phyloP scores from a whole-genome alignment of 176 grass and related monocot genomes.

The Lolium perenne region DNA sequence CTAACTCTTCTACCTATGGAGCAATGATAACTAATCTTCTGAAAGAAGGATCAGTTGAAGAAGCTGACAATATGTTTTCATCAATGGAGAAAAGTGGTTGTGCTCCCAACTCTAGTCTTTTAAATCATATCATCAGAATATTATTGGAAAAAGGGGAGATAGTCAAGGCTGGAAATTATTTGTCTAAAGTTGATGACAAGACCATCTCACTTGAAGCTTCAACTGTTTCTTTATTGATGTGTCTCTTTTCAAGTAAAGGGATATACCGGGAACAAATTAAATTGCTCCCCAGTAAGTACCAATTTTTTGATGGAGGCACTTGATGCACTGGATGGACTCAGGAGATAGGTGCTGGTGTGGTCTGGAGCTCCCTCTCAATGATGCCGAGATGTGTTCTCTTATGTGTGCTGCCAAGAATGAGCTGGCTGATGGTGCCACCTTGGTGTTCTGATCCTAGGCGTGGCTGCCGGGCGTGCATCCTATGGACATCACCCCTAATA shows the following conservation, averaged over 20 bases:
- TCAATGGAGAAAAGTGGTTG: no score
- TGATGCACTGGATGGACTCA: background rate
- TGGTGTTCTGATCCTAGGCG: background rate
- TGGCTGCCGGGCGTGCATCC: background rate
- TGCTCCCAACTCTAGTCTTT: no score
- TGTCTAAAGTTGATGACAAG: conserved; percentile 4
- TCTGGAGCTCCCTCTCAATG: background rate
- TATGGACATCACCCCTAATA: no score
- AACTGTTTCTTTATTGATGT: background rate
- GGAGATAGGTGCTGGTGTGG: background rate
- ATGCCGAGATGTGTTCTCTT: background rate
- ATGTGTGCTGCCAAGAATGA: background rate
- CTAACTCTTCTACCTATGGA: no score
- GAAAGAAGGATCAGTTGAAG: no score
- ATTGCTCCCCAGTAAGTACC: background rate
- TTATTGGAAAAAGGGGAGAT: no score
- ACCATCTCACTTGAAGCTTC: background rate
- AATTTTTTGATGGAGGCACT: background rate
- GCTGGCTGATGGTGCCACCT: background rate
- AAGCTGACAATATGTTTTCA: no score
- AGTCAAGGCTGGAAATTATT: background rate
- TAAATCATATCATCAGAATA: no score
- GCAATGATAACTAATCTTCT: no score
- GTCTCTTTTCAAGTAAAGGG: background rate
- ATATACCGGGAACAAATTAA: background rate